phyloP scores from a whole-genome alignment of 495 filamentous ascomycete species.

The Collariella sp. region DNA sequence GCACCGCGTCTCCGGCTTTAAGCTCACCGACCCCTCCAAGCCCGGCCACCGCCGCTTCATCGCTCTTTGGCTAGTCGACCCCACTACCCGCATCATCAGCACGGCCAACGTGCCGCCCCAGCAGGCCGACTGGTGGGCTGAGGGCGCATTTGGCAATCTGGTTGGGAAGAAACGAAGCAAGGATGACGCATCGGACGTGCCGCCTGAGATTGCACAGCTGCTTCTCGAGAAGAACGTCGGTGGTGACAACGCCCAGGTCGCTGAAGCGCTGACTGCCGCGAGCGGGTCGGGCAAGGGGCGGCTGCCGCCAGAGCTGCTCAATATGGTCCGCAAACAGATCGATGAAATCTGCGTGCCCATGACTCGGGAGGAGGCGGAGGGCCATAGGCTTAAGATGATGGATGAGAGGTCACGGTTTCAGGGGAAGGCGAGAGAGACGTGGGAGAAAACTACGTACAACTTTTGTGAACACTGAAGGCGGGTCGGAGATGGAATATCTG shows the following conservation, averaged over 20 bases:
- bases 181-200: not conserved
- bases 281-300: not conserved
- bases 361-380: constrained; percentile 37
- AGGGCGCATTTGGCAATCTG: constrained; percentile 13
- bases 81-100: constrained; percentile 39
- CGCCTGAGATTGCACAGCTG: constrained; percentile 21
- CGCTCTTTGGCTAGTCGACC: constrained; percentile 51
- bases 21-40: constrained; percentile 39
- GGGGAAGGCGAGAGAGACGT: not conserved
- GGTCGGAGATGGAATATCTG: no score
- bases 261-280: constrained; percentile 11
- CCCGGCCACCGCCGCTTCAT: constrained; percentile 49
- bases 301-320: constrained; percentile 35
- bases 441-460: not conserved
- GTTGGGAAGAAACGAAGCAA: not conserved
- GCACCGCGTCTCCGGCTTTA: constrained; percentile 45
- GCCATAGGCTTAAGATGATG: constrained; percentile 42
- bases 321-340: constrained; percentile 29
- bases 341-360: constrained; percentile 23
- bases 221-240: constrained; percentile 29
- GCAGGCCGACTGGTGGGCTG: constrained; percentile 34
- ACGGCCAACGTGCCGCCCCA: constrained; percentile 52
- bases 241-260: constrained; percentile 8
- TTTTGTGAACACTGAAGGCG: constrained; percentile 16
- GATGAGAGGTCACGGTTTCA: constrained; percentile 26